Evolutionary conservation across 179 eudicot species (phyloP), one percentile per base, ranked within the genome.

Genomic region (Silene noctiflora): DNA sequence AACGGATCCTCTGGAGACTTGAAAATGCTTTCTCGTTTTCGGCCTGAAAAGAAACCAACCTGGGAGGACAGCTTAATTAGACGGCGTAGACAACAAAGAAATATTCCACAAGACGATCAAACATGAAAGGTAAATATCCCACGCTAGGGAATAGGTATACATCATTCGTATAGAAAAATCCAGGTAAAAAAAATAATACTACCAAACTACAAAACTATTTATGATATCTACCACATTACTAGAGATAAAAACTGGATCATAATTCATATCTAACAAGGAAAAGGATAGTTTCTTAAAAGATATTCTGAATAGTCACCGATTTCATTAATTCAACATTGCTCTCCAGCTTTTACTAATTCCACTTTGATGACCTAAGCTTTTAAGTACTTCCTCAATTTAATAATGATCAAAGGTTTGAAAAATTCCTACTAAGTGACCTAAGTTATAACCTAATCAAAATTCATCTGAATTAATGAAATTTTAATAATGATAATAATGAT

Each of bases 31-130:
- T 95, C 99, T 25, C 84, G 76, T 84, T 95, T 95, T 58, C 99
- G 86, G 74, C 99, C 97, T n/a, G 99, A 88, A 79, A 95, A 93
- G 85, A 95, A 95, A 80, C 99, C 99, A 73, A 87, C 88, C 99
- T 95, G 70, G 67, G 3, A 19, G 10, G 31, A 22, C 19, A 67
- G 62, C 64, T 39, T 53, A 13, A 81, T 81, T 59, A 81, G 42
- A 13, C 58, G 5, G 21, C 4, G 56, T 9, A 46, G 6, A 10
- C 19, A 39, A 29, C 17, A 19, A 4, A 14, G 58, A 51, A 27
- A 72, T 25, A 53, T 31, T 53, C 48, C 56, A 27, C 21, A 3
- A 29, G 8, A 66, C 1, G 69, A 12, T 39, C 46, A 39, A 22
- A 29, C 14, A 2, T 11, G 69, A 16, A 13, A 19, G 11, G 33